These are phyloP conservation scores for Aspergillus transmontanensis DNA, from an alignment of 2,329 filamentous ascomycete genomes.

Conservation along the genomic window DNA sequence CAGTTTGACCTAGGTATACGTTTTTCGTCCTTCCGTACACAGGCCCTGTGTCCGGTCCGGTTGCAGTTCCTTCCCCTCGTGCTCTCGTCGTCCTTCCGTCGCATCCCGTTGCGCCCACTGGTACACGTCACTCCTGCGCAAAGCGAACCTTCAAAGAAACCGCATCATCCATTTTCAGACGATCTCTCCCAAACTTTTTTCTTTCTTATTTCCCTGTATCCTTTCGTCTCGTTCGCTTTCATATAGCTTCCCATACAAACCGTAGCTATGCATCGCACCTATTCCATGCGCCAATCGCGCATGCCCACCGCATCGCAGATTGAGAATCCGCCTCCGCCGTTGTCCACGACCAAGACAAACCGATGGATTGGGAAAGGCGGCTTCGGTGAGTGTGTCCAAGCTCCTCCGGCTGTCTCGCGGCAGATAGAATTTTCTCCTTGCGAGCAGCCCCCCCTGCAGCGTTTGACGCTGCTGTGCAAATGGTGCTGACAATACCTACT, in stretches of 20 bases:
- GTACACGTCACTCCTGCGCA: conserved; percentile 40
- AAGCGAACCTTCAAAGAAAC: conserved; percentile 20
- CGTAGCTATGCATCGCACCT: conserved; percentile 87
- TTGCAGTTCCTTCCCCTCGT: conserved; percentile 21
- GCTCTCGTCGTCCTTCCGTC: conserved; percentile 25
- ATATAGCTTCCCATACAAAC: neutral
- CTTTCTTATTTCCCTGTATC: neutral
- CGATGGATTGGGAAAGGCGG: conserved; percentile 85
- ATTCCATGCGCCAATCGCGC: conserved; percentile 97
- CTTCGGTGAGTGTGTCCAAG: conserved; percentile 67
- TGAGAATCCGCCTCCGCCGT: conserved; percentile 89
- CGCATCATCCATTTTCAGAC: conserved; percentile 14
- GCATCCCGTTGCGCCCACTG: conserved; percentile 25
- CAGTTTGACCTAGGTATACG: neutral
- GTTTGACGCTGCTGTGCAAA: conserved; percentile 8
- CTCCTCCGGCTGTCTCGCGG: neutral
- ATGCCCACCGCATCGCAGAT: conserved; percentile 90
- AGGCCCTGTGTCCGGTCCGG: conserved; percentile 14
- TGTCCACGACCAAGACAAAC: conserved; percentile 86
- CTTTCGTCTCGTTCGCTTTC: neutral
- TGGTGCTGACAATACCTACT: conserved; percentile 8
- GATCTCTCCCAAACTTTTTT: conserved; percentile 6
- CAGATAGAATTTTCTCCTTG: neutral
- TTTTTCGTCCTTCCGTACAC: conserved; percentile 9
- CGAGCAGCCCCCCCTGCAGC: neutral